Conservation (phyloP, 306 rosid genomes). For the Vachellia pachyceras region DNA sequence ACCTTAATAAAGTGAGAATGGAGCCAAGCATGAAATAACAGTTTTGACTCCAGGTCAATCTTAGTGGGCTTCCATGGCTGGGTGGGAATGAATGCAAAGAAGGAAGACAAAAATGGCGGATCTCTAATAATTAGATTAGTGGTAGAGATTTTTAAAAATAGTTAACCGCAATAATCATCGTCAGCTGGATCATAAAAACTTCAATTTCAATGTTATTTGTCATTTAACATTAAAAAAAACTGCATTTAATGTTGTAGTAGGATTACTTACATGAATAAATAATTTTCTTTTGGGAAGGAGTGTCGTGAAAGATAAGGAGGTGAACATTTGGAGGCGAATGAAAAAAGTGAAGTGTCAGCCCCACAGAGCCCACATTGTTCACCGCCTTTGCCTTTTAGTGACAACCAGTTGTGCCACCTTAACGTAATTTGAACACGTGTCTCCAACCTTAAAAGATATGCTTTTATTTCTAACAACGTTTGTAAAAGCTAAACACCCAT, state of each 20-base stretch:
- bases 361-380: conserved; percentile 6
- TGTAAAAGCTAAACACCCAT: too few relatives aligned
- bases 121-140: too few relatives aligned
- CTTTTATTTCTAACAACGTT: too few relatives aligned
- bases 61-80: not conserved
- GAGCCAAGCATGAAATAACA: not conserved
- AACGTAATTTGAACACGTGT: not conserved
- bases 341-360: not conserved
- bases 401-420: not conserved
- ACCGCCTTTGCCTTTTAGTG: not conserved
- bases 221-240: too few relatives aligned
- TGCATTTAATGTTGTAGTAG: not conserved
- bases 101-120: too few relatives aligned
- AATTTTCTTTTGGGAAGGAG: not conserved
- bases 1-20: not conserved
- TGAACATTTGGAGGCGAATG: not conserved
- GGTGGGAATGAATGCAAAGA: not conserved
- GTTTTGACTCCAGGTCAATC: not conserved
- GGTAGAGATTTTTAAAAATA: too few relatives aligned
- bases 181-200: too few relatives aligned
- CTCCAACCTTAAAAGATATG: not conserved
- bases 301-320: conserved; percentile 23
- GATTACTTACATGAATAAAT: not conserved
- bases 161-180: too few relatives aligned
- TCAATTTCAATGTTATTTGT: too few relatives aligned